These are phyloP conservation scores for Claviceps purpurea DNA, from an alignment of 2,329 filamentous ascomycete species.

Conservation along the genomic window DNA sequence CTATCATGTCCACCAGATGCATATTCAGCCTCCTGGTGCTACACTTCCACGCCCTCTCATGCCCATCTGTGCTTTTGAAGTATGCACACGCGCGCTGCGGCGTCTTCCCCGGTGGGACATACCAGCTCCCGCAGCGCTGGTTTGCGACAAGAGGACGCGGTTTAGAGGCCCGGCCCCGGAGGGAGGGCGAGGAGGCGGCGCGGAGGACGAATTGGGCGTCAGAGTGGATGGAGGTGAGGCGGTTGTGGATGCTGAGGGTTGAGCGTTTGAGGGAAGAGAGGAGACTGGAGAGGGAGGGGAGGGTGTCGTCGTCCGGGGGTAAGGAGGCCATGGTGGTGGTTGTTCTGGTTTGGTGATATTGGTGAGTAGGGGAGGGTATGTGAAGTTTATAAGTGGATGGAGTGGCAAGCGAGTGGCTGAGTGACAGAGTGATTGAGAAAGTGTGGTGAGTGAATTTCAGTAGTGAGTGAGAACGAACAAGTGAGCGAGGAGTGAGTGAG, in stretches of 20 bases:
- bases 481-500: not conserved
- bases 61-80: conserved; percentile 97
- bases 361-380: not conserved
- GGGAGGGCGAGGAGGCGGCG: conserved; percentile 30
- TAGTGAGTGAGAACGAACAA: too few species aligned
- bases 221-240: conserved; percentile 61
- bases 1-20: conserved; percentile 59
- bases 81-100: conserved; percentile 59
- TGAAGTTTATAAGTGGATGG: too few species aligned
- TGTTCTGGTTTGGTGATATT: not conserved
- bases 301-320: conserved; percentile 34
- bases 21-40: conserved; percentile 75
- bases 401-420: too few species aligned
- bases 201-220: conserved; percentile 63
- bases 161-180: conserved; percentile 23
- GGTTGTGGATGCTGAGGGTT: conserved; percentile 67
- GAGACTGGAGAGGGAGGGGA: conserved; percentile 54
- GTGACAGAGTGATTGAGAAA: too few species aligned
- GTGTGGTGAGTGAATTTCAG: too few species aligned
- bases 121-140: conserved; percentile 94
- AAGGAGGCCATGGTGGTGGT: conserved; percentile 6
- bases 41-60: conserved; percentile 82
- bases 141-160: conserved; percentile 73
- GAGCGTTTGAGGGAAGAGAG: conserved; percentile 62
- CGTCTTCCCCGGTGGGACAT: conserved; percentile 51